A percentile compares a stretch with the other conserved stretches of the same genome.
Conservation (phyloP, 2,329 filamentous ascomycete species). For the Arthrobotrys entomopaga region DNA sequence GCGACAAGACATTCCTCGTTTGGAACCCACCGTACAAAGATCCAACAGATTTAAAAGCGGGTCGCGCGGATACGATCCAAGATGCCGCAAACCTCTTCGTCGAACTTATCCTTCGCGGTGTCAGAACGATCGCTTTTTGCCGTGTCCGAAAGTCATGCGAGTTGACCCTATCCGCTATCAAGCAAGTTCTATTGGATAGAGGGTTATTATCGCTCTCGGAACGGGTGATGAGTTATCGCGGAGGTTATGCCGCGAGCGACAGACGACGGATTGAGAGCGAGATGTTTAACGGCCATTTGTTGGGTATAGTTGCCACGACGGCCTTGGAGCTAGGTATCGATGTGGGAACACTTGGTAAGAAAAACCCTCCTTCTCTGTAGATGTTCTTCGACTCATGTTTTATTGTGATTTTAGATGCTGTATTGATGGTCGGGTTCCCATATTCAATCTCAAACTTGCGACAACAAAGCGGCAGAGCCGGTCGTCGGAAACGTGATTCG, state of each 20-base stretch:
- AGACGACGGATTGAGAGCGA: constrained; percentile 87
- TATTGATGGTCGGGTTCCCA: constrained; percentile 92
- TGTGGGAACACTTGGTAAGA: constrained; percentile 77
- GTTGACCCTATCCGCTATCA: constrained; percentile 80
- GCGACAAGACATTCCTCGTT: constrained; percentile 92
- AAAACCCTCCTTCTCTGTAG: too few species aligned
- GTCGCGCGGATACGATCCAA: constrained; percentile 80
- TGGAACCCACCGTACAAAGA: constrained; percentile 98
- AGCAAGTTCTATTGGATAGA: constrained; percentile 76
- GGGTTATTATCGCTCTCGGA: constrained; percentile 78
- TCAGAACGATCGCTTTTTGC: constrained; percentile 92
- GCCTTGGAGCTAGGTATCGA: constrained; percentile 94
- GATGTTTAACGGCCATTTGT: constrained; percentile 94
- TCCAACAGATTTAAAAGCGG: constrained; percentile 83
- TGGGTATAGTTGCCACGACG: constrained; percentile 93
- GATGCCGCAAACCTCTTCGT: constrained; percentile 93
- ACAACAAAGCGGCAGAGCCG: constrained; percentile 93
- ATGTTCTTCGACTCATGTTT: too few species aligned
- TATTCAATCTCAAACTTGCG: constrained; percentile 94
- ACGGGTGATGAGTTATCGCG: constrained; percentile 93
- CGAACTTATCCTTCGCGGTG: constrained; percentile 85
- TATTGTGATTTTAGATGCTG: too few species aligned
- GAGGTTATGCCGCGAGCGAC: constrained; percentile 93
- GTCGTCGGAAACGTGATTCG: constrained; percentile 90
- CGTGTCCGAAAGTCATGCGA: constrained; percentile 89